Evolutionary conservation across 2,329 filamentous ascomycete species (phyloP).

Genomic region (Berkeleyomyces basicola): DNA sequence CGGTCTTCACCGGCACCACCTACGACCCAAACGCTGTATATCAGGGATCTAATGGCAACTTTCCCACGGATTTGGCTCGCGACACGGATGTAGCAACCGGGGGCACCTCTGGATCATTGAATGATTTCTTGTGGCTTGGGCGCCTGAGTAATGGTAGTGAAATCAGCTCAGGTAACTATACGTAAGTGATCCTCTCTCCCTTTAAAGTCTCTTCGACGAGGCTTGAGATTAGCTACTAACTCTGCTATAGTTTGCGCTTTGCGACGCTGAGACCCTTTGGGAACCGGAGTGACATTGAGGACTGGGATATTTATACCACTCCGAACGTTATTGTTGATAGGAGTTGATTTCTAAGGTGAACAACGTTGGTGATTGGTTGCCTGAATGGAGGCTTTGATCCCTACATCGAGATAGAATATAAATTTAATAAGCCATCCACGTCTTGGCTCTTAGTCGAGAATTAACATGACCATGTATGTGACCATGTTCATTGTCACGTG

Average conservation of each 20-base stretch:
- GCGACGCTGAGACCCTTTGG: constrained; percentile 19
- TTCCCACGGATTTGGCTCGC: constrained; percentile 15
- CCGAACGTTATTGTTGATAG: constrained; percentile 2
- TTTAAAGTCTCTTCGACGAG: background rate
- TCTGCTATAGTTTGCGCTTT: constrained; percentile 15
- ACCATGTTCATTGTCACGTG: no score
- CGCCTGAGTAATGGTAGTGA: constrained; percentile 18
- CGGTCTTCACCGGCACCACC: constrained; percentile 13
- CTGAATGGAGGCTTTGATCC: no score
- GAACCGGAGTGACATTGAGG: constrained; percentile 13
- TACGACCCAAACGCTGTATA: constrained; percentile 16
- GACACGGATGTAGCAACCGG: constrained; percentile 9
- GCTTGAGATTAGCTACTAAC: background rate
- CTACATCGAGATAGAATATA: no score
- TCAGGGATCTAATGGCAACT: constrained; percentile 17
- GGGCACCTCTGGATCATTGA: background rate
- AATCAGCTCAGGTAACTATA: constrained; percentile 18
- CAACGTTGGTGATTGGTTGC: no score
- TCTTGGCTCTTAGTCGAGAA: no score
- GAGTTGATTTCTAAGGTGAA: background rate
- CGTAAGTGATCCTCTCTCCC: background rate
- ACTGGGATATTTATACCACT: constrained; percentile 16
- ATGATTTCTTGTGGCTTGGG: constrained; percentile 19
- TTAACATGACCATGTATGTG: no score
- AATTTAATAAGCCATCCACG: no score